Conservation (phyloP, 148 eudicot genomes). For the Drosera capensis region DNA sequence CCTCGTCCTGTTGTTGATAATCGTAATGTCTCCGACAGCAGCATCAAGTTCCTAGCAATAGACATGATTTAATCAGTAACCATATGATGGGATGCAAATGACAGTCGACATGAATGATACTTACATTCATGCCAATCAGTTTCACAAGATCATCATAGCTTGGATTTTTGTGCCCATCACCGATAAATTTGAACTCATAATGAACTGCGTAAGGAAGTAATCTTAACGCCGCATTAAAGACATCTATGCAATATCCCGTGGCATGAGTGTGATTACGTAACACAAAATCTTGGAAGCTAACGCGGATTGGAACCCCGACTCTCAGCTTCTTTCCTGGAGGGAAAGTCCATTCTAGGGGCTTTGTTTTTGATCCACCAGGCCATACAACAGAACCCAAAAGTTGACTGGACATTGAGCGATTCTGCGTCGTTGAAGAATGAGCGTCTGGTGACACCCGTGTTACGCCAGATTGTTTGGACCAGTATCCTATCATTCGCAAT, state of each 20-base stretch:
- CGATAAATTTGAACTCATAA: slow-evolving; percentile 19
- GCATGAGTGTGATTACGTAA: slow-evolving; percentile 15
- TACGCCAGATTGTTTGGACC: slow-evolving; percentile 41
- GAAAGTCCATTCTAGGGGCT: slow-evolving; percentile 40
- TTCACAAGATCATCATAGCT: slow-evolving; percentile 26
- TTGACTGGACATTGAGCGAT: slow-evolving; percentile 22
- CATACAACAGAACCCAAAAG: slow-evolving; percentile 22
- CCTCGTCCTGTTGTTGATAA: slow-evolving; percentile 9
- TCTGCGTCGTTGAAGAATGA: slow-evolving; percentile 15
- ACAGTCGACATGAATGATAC: slow-evolving; percentile 13
- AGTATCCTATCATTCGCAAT: slow-evolving; percentile 26
- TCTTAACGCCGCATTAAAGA: slow-evolving; percentile 28
- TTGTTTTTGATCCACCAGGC: slow-evolving; percentile 25
- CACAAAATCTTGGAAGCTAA: slow-evolving; percentile 29
- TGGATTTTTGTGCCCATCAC: slow-evolving; percentile 34
- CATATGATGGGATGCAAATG: too few species aligned
- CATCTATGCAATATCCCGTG: slow-evolving; percentile 35
- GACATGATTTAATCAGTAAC: neutral
- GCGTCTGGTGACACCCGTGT: slow-evolving; percentile 26
- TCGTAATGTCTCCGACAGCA: slow-evolving; percentile 15
- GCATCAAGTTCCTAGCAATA: slow-evolving; percentile 13
- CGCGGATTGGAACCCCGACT: slow-evolving; percentile 30
- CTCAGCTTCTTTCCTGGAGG: slow-evolving; percentile 23
- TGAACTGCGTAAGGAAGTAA: slow-evolving; percentile 33
- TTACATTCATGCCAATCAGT: slow-evolving; percentile 22